Evolutionary conservation across 345 rosid species (phyloP).

Genomic region (Linum trigynum): DNA sequence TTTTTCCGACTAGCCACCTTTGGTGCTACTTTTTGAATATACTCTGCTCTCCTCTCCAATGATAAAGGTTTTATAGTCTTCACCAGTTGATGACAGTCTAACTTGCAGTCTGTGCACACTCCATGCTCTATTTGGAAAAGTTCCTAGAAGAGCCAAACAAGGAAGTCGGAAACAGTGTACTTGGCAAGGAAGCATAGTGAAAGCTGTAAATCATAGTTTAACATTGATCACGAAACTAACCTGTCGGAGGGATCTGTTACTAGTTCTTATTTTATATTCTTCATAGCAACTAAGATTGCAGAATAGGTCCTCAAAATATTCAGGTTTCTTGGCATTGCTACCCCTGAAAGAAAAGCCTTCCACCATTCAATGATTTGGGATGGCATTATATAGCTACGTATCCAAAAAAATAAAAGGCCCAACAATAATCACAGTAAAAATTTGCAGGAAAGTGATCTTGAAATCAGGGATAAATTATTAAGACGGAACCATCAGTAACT

Average conservation of each 20-base stretch:
- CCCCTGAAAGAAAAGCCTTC: slow-evolving; percentile 36
- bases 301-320: slow-evolving; percentile 92
- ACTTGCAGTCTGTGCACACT: slow-evolving; percentile 64
- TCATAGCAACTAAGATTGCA: slow-evolving; percentile 76
- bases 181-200: background rate
- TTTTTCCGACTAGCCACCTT: slow-evolving; percentile 48
- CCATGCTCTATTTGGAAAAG: slow-evolving; percentile 85
- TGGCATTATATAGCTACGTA: background rate
- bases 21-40: slow-evolving; percentile 58
- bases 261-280: slow-evolving; percentile 81
- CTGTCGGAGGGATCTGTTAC: slow-evolving; percentile 68
- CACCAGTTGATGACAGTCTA: slow-evolving; percentile 85
- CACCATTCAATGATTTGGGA: too few species aligned
- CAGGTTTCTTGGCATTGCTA: slow-evolving; percentile 59
- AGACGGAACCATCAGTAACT: slow-evolving; percentile 20
- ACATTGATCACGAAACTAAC: slow-evolving; percentile 24
- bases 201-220: background rate
- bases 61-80: slow-evolving; percentile 59
- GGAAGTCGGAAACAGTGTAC: background rate
- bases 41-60: slow-evolving; percentile 43
- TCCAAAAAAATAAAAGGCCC: background rate
- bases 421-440: background rate
- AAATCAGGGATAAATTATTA: too few species aligned
- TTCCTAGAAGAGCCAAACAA: slow-evolving; percentile 41
- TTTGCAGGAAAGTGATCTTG: background rate